These are phyloP conservation scores for Fusarium equiseti DNA, from an alignment of 2,329 filamentous ascomycete genomes.

Conservation along the genomic window DNA sequence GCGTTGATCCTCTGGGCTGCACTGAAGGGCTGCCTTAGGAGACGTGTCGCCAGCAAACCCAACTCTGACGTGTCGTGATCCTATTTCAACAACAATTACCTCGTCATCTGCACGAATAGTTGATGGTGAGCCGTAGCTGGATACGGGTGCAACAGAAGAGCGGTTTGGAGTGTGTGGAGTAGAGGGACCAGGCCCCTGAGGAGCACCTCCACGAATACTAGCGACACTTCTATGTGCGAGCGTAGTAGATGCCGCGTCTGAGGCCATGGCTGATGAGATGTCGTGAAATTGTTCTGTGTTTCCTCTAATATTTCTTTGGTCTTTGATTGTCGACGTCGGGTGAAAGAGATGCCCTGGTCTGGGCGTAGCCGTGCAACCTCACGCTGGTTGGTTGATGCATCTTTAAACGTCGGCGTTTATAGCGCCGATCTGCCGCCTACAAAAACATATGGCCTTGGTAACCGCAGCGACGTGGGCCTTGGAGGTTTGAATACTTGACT, in stretches of 20 bases:
- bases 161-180: slow-evolving; percentile 73
- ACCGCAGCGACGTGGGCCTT: slow-evolving; percentile 50
- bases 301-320: not conserved
- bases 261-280: slow-evolving; percentile 56
- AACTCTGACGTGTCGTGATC: slow-evolving; percentile 80
- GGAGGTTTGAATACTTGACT: not conserved
- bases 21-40: slow-evolving; percentile 78
- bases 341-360: slow-evolving; percentile 32
- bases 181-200: slow-evolving; percentile 52
- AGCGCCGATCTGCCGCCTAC: slow-evolving; percentile 49
- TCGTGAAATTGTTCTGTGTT: not conserved
- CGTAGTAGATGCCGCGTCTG: slow-evolving; percentile 55
- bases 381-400: slow-evolving; percentile 41
- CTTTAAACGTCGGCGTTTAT: slow-evolving; percentile 40
- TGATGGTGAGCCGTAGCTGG: slow-evolving; percentile 70
- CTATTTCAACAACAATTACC: slow-evolving; percentile 83
- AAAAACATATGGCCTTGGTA: slow-evolving; percentile 46
- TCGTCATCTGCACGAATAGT: slow-evolving; percentile 83
- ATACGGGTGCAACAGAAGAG: slow-evolving; percentile 63
- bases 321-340: slow-evolving; percentile 18
- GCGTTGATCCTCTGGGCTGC: slow-evolving; percentile 80
- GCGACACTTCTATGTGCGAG: slow-evolving; percentile 70
- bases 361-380: slow-evolving; percentile 29
- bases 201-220: slow-evolving; percentile 64
- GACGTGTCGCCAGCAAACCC: slow-evolving; percentile 88